Evolutionary conservation across 2,329 filamentous ascomycete genomes (phyloP), one percentile per base, ranked within the genome.

Genomic region (Alternaria alternata): DNA sequence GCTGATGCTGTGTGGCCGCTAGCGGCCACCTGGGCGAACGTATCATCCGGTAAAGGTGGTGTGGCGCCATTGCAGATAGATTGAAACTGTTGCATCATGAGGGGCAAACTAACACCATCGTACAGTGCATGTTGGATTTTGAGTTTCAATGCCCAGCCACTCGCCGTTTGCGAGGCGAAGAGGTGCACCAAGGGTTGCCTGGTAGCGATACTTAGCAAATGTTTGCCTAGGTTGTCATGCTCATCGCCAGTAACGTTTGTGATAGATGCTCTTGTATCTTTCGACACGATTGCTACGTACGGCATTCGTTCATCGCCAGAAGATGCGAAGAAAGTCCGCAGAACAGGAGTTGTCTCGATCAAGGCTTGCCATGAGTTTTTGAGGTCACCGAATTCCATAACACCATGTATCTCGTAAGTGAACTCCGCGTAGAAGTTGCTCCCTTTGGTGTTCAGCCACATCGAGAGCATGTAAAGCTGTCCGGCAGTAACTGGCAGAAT

Each of bases 91-190:
- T 83, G 73, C 22, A 93, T 80, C 6, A 96, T 79, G 0, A 84
- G 74, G 1, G 89, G 86, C 5, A 97, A 81, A 68, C 91, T 95
- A 61, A 96, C 84, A 6, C 89, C 93, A 75, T 97, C 94, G 72
- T 97, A 98, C 0, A 97, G 82, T 0, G 91, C 91, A 75, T 98
- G 94, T 64, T 97, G 93, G 5, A 97, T 89, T 26, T 82, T 81
- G 2, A 85, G 79, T 46, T 79, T 66, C 44, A 83, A 57, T 7
- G 67, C 61, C 65, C 79, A 81, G 16, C 76, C 75, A 24, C 55
- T 57, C 3, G 63, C n/a, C 1, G 62, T 71, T 47, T 73, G 66
- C 22, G 69, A 73, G 7, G 74, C 78, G 60, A 78, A 75, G 6
- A 84, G 63, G 51, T 75, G 70, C 12, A 74, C 79, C 60, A 71